Evolutionary conservation across 192 early-diverging fungal species (phyloP), one percentile per base, ranked within the genome.

Genomic region (Dissophora globulifera): DNA sequence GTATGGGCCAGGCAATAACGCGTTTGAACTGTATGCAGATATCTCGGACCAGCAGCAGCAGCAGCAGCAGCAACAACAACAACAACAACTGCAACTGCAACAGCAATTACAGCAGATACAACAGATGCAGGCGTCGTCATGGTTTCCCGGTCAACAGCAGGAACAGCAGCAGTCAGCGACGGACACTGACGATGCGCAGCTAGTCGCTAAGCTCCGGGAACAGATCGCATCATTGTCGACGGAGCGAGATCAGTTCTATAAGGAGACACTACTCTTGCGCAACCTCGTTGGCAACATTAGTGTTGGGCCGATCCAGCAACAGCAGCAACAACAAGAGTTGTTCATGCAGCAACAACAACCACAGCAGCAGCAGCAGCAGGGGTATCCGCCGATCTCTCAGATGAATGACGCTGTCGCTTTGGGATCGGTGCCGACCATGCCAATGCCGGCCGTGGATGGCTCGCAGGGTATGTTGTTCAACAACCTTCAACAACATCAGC

Each of bases 201-300:
- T 76, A 23, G 72, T 76, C 19, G 72, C 62, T 4, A 55, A 57
- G 13, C 58, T 76, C 6, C 72, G 63, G 4, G 58, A 76, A 20
- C 72, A 76, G 52, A 76, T 76, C 40, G 72, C 62, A n/a, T 61
- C 72, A 1, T 50, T 76, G 35, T 64, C 71, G 0, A 60, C 62
- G 4, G 71, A 75, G 16, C 62, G 71, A n/a, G 71, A 75, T 27
- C 71, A 75, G 30, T 75, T 75, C 17, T 75, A 75, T 27, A 57
- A 75, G 40, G 71, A 75, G 20, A 43, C 71, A 9, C 22, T 75
- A 49, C 11, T 66, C 1, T 42, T 75, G 38, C 56, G 71, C 9
- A 75, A 41, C 16, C 27, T 75, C 30, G 71, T 75, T 20, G 66
- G 42, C 17, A 65, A 42, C 19, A 75, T 75, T 62, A 62, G 70